A percentile compares a stretch with the other conserved stretches of the same genome.
Evolutionary conservation across 192 early-diverging fungal species (phyloP).

Genomic region (Thoreauomyces humboldtii): DNA sequence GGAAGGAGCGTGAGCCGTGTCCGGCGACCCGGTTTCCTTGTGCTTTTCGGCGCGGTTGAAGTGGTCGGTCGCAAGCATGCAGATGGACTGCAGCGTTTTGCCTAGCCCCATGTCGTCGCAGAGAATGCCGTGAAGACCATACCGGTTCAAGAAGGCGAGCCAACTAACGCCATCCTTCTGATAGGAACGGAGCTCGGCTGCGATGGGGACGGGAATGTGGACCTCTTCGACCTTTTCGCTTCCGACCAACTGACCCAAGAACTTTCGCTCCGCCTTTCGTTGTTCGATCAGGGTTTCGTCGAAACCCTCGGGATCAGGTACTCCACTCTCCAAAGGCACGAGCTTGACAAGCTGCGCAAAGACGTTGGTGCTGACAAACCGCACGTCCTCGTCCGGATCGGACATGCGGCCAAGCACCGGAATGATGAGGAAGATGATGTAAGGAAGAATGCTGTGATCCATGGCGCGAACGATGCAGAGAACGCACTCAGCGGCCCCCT

Average conservation of each 20-base stretch:
- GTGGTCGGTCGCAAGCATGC: conserved; percentile 90
- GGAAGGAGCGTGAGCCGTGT: conserved; percentile 72
- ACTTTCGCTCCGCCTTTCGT: conserved; percentile 86
- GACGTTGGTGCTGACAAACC: conserved; percentile 85
- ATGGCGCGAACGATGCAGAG: conserved; percentile 77
- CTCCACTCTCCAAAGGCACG: conserved; percentile 90
- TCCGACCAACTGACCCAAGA: conserved; percentile 92
- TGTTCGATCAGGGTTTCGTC: conserved; percentile 71
- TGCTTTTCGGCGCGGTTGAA: conserved; percentile 62
- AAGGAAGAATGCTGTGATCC: conserved; percentile 83
- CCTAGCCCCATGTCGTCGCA: conserved; percentile 99
- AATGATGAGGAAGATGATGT: conserved; percentile 96
- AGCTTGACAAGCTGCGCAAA: conserved; percentile 96
- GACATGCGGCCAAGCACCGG: conserved; percentile 97
- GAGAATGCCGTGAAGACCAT: conserved; percentile 94
- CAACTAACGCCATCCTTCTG: conserved; percentile 99
- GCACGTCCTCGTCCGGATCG: conserved; percentile 85
- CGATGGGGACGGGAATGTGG: conserved; percentile 82
- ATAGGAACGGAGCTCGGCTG: conserved; percentile 90
- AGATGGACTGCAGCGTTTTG: conserved; percentile 96
- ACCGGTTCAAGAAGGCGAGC: conserved; percentile 96
- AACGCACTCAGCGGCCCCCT: conserved; percentile 84
- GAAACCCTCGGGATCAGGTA: conserved; percentile 91
- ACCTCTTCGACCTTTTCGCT: conserved; percentile 84
- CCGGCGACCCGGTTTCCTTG: conserved; percentile 51